These are phyloP conservation scores for Hygrophorus pudorinus DNA, from an alignment of 768 basidiomycete genomes.

Conservation along the genomic window DNA sequence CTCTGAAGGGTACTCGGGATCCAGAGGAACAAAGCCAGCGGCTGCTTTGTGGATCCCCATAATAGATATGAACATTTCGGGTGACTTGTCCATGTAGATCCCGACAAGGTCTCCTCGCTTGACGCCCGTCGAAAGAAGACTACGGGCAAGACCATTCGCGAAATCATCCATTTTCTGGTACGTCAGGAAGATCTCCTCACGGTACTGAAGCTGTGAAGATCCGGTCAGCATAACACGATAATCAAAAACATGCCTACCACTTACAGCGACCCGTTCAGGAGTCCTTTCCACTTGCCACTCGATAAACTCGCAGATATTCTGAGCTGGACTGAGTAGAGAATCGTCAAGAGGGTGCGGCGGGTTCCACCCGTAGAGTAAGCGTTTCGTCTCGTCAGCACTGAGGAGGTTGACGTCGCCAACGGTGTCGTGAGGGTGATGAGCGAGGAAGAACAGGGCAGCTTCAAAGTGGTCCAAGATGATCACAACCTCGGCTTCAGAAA, in stretches of 20 bases:
- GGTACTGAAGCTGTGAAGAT: neutral
- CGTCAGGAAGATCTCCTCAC: neutral
- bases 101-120: neutral
- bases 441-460: neutral
- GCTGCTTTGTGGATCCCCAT: too few relatives aligned
- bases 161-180: neutral
- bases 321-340: too few relatives aligned
- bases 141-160: slow-evolving; percentile 1
- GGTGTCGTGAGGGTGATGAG: neutral
- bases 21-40: slow-evolving; percentile 1
- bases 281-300: neutral
- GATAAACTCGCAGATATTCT: too few relatives aligned
- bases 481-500: neutral
- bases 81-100: neutral
- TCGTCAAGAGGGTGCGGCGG: neutral
- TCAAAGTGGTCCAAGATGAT: too few relatives aligned
- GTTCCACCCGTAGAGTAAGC: neutral
- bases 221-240: neutral
- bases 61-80: too few relatives aligned
- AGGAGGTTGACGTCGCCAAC: neutral
- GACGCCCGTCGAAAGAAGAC: neutral
- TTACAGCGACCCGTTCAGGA: neutral
- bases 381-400: neutral
- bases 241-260: neutral
- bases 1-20: slow-evolving; percentile 1